Evolutionary conservation across 2,329 filamentous ascomycete genomes (phyloP).

Genomic region (Botryotinia convoluta): DNA sequence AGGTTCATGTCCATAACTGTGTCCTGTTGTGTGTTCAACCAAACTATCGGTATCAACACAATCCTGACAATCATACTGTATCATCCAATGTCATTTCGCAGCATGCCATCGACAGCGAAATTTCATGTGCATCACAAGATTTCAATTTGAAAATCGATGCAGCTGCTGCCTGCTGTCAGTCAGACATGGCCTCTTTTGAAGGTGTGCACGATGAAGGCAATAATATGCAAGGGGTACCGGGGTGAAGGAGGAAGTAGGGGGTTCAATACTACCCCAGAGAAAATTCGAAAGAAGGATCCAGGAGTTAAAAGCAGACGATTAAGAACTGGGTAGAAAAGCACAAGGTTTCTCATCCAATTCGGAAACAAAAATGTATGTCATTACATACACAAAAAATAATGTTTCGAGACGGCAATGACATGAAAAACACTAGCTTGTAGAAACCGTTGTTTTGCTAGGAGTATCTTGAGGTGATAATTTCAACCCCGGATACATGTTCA

Average conservation of each 20-base stretch:
- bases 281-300: not conserved
- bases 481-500: not conserved
- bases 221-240: not conserved
- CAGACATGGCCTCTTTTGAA: not conserved
- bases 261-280: not conserved
- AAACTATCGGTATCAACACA: conserved; percentile 5
- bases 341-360: not conserved
- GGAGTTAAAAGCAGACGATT: not conserved
- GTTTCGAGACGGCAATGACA: not conserved
- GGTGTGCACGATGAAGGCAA: not conserved
- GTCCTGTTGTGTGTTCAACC: not conserved
- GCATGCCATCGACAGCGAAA: not conserved
- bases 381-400: not conserved
- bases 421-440: not conserved
- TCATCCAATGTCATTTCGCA: not conserved
- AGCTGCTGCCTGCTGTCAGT: not conserved
- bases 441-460: not conserved
- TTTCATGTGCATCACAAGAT: not conserved
- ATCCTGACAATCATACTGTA: not conserved
- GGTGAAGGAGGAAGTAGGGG: no score
- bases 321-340: not conserved
- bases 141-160: not conserved
- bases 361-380: no score
- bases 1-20: not conserved
- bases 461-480: not conserved